Base-by-base conservation (phyloP, 2,329 filamentous ascomycete genomes). In the Colletotrichum sp. region DNA sequence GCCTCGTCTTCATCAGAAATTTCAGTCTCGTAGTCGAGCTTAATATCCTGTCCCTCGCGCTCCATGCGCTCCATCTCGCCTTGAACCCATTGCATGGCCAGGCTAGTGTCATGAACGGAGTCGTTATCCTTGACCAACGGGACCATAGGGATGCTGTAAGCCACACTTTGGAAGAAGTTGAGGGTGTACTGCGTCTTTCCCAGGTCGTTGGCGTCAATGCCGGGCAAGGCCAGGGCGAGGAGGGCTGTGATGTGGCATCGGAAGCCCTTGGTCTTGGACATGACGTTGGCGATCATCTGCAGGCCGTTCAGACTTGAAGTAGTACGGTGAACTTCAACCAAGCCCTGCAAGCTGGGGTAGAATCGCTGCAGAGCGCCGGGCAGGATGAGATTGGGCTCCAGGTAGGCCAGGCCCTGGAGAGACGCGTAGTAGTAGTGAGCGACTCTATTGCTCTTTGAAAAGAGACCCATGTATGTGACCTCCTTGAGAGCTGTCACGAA, bases 391-490 rank as follows among this genome's bases (percentile, higher is more conserved):
- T 95, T 93, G 1, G 97, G 98, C 83, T 99, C 96, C 62, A 99
- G 89, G 81, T 94, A 98, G 3, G 97, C 95, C 70, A 99, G 87
- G 71, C 95, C 95, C 83, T 99, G 96, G 66, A 99, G 89, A 2
- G 96, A 95, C 66, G 95, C 96, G 78, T 98, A 92, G 78, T 96
- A 98, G 87, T 96, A 98, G 84, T 94, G 96, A 82, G 98, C 96
- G 5, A 97, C 94, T 66, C 96, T 96, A 73, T 93, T 93, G 84
- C 96, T 98, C 89, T 99, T 99, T 70, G 96, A 95, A 84, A 98
- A 99, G 66, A 99, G 94, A 32, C 97, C 97, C 96, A 99, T 98
- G 84, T 98, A 99, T 6, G 96, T 95, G 64, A 98, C 96, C 79
- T 99, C 97, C 78, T 94, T 93, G 78, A 99, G 87, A 77, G 95